phyloP scores from a whole-genome alignment of 1,284 basidiomycete genomes.

The Ustilago curta region DNA sequence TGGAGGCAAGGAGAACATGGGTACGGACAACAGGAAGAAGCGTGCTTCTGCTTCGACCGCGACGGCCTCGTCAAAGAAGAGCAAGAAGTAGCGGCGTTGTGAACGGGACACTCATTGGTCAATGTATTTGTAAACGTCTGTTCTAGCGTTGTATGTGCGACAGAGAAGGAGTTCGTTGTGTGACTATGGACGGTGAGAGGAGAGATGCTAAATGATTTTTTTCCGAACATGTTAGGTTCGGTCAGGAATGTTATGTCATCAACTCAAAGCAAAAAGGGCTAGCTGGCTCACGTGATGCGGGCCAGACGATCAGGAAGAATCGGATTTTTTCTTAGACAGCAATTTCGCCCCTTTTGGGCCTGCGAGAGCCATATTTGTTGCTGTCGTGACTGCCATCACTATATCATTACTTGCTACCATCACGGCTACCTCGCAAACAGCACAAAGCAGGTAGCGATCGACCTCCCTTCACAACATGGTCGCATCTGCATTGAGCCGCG shows the following conservation, averaged over 20 bases:
- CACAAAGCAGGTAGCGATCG: background rate
- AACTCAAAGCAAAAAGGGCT: background rate
- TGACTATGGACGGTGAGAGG: background rate
- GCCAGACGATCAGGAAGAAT: constrained; percentile 24
- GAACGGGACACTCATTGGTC: background rate
- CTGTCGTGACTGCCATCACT: constrained; percentile 2
- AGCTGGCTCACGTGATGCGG: constrained; percentile 32
- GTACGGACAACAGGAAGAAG: constrained; percentile 27
- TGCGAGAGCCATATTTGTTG: too few relatives aligned
- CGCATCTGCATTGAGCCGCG: constrained; percentile 29
- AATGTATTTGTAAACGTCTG: constrained; percentile 3
- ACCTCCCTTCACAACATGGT: constrained; percentile 18
- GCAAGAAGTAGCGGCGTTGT: constrained; percentile 21
- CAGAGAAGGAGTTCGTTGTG: too few relatives aligned
- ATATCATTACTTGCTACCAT: constrained; percentile 9
- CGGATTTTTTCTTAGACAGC: constrained; percentile 37
- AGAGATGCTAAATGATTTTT: background rate
- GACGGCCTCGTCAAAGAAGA: constrained; percentile 26
- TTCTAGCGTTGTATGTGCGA: too few relatives aligned
- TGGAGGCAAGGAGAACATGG: constrained; percentile 34
- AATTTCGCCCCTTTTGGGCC: background rate
- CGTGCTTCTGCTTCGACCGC: constrained; percentile 28
- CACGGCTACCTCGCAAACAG: background rate
- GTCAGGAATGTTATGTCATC: constrained; percentile 6
- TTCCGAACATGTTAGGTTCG: constrained; percentile 6